A percentile compares a stretch with the other conserved stretches of the same genome.
Conservation (phyloP, 2,329 filamentous ascomycete species). For the Epichloe aotearoae region DNA sequence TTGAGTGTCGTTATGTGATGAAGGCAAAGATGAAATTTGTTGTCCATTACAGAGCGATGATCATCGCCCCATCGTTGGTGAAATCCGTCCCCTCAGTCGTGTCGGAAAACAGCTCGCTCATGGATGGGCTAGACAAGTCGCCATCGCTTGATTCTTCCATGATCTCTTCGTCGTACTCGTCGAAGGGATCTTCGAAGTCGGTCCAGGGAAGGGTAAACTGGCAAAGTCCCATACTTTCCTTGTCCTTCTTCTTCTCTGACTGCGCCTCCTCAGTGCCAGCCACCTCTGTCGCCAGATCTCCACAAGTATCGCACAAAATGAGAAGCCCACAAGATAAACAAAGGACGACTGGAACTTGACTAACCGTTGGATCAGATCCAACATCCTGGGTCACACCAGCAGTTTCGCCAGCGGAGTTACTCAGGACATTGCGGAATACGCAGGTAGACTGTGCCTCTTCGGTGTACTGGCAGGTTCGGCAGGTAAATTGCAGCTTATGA, state of each 20-base stretch:
- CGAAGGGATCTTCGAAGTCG: conserved; percentile 18
- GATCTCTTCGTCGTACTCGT: conserved; percentile 27
- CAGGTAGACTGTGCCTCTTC: conserved; percentile 79
- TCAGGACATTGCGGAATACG: conserved; percentile 90
- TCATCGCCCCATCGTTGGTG: conserved; percentile 12
- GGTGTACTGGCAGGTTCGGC: conserved; percentile 86
- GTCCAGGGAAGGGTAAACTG: conserved; percentile 15
- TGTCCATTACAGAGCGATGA: neutral
- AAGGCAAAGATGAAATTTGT: neutral
- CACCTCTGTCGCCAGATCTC: conserved; percentile 14
- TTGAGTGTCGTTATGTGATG: neutral
- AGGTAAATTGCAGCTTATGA: conserved; percentile 84
- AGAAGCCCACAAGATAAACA: conserved; percentile 34
- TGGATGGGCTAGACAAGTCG: neutral
- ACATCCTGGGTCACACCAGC: conserved; percentile 97
- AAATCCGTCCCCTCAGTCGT: conserved; percentile 10
- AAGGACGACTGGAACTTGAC: conserved; percentile 38
- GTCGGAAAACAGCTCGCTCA: conserved; percentile 9
- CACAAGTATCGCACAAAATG: conserved; percentile 30
- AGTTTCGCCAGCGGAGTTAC: conserved; percentile 84
- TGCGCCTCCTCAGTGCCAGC: conserved; percentile 3
- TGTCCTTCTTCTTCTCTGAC: conserved; percentile 2
- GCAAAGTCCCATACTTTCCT: conserved; percentile 16
- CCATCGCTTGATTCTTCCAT: conserved; percentile 9
- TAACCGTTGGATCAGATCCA: conserved; percentile 94